A percentile compares a stretch with the other conserved stretches of the same genome.
phyloP scores from a whole-genome alignment of 768 basidiomycete genomes.

The Auricularia sp. region DNA sequence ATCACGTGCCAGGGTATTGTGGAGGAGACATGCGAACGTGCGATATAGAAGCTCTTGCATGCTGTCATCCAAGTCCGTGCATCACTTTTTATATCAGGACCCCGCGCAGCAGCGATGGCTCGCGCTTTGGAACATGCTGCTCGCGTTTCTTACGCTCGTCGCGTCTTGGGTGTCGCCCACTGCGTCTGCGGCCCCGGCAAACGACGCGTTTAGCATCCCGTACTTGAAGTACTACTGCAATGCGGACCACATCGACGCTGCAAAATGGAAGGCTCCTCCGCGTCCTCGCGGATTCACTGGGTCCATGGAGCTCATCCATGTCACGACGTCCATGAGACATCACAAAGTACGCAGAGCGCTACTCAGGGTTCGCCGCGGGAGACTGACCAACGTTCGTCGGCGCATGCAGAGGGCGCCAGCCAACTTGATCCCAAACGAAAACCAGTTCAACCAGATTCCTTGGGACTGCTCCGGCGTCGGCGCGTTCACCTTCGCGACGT shows the following conservation, averaged over 20 bases:
- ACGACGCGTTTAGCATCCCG: not conserved
- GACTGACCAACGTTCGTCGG: not conserved
- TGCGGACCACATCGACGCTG: constrained; percentile 34
- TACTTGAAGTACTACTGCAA: constrained; percentile 40
- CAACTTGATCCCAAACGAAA: constrained; percentile 37
- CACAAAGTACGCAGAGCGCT: constrained; percentile 29
- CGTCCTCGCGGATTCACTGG: constrained; percentile 9
- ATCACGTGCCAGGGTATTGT: no score
- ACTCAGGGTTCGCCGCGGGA: not conserved
- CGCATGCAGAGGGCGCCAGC: constrained; percentile 35
- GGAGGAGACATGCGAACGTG: no score
- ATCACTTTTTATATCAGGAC: not conserved
- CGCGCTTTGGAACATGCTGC: not conserved
- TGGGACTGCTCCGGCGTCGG: constrained; percentile 33
- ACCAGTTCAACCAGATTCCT: constrained; percentile 26
- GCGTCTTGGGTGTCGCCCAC: not conserved
- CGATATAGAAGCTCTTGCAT: no score
- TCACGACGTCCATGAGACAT: constrained; percentile 35
- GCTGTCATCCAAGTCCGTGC: not conserved
- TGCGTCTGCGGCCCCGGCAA: not conserved
- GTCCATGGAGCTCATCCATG: constrained; percentile 27
- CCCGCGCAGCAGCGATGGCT: not conserved
- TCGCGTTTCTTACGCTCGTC: not conserved
- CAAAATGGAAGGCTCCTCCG: constrained; percentile 26
- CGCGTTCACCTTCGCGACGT: constrained; percentile 29